A percentile compares a stretch with the other conserved stretches of the same genome.
Conservation (phyloP, 2,329 filamentous ascomycete genomes). For the Aspergillus tamarii region DNA sequence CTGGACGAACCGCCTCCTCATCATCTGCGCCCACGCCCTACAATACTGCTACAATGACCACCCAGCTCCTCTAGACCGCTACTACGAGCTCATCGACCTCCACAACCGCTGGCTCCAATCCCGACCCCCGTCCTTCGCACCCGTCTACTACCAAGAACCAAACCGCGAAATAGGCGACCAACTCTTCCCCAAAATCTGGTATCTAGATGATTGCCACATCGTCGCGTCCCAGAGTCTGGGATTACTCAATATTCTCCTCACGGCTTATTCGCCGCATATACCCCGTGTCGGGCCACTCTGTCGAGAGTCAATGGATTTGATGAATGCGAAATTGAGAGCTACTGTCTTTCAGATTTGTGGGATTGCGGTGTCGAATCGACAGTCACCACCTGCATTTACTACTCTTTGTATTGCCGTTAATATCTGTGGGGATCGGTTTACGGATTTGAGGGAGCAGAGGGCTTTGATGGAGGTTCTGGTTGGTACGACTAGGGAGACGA, state of each 20-base stretch:
- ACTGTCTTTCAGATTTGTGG: constrained; percentile 24
- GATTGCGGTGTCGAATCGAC: constrained; percentile 24
- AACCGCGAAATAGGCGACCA: neutral
- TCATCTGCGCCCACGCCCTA: constrained; percentile 62
- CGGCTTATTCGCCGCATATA: neutral
- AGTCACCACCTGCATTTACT: constrained; percentile 20
- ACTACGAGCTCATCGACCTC: neutral
- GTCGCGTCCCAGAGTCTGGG: neutral
- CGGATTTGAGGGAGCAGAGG: neutral
- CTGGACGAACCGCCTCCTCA: constrained; percentile 59
- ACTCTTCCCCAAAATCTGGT: neutral
- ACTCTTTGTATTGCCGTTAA: constrained; percentile 7
- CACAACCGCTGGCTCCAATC: neutral
- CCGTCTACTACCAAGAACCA: neutral
- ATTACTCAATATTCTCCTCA: neutral
- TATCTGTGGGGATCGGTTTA: neutral
- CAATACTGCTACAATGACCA: constrained; percentile 52
- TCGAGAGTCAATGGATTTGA: neutral
- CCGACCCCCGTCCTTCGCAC: neutral
- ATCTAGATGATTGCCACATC: neutral
- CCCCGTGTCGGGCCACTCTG: neutral
- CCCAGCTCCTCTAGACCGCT: neutral
- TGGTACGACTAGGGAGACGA: neutral
- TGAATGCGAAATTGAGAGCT: constrained; percentile 11
- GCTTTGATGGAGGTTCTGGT: neutral